Conservation (phyloP, 345 rosid species). For the Eutrema heterophyllum region DNA sequence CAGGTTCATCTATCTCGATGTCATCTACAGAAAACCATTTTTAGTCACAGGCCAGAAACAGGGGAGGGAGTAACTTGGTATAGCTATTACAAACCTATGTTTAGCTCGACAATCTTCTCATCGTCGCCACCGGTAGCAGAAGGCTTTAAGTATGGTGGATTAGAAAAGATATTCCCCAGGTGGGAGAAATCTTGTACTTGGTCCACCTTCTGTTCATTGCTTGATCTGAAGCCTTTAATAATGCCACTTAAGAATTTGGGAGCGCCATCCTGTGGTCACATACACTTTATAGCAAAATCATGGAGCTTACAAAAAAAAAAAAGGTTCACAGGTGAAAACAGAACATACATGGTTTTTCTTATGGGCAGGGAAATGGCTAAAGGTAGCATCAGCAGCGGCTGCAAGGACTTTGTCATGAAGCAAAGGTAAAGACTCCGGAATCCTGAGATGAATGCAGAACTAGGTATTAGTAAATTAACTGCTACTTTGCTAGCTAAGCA, state of each 20-base stretch:
- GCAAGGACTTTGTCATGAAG: conserved; percentile 76
- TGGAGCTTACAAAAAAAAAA: background rate
- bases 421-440: conserved; percentile 66
- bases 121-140: conserved; percentile 30
- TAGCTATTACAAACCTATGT: conserved; percentile 54
- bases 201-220: conserved; percentile 41
- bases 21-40: conserved; percentile 52
- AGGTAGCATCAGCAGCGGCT: conserved; percentile 61
- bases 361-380: conserved; percentile 39
- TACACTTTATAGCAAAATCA: conserved; percentile 18
- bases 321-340: conserved; percentile 6
- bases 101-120: conserved; percentile 44
- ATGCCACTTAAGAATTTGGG: conserved; percentile 48
- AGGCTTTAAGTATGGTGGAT: conserved; percentile 61
- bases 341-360: conserved; percentile 48
- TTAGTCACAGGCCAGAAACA: conserved; percentile 14
- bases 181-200: conserved; percentile 44
- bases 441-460: conserved; percentile 43
- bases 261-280: conserved; percentile 45
- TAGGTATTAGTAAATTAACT: conserved; percentile 14
- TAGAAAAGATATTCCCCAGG: conserved; percentile 59
- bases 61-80: conserved; percentile 2
- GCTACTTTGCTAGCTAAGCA: conserved; percentile 16
- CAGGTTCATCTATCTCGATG: conserved; percentile 61
- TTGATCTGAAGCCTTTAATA: conserved; percentile 53